phyloP scores from a whole-genome alignment of 345 rosid species.

The Eucalyptus guilfoylei region DNA sequence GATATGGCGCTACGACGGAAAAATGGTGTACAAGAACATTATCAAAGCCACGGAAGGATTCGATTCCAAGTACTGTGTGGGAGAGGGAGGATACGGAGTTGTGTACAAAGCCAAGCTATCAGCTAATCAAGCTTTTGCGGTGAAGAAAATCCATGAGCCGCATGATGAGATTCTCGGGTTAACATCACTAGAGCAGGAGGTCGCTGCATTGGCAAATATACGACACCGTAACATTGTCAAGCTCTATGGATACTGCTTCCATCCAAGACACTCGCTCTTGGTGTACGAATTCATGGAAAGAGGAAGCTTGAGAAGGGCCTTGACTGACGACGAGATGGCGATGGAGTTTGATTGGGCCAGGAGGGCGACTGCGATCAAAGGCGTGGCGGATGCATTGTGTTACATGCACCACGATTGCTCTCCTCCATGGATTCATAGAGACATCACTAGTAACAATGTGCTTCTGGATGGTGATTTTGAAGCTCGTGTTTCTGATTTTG shows the following conservation, averaged over 20 bases:
- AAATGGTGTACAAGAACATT: background rate
- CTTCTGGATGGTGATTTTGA: slow-evolving; percentile 1
- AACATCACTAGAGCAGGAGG: background rate
- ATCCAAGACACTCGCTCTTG: background rate
- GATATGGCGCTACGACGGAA: background rate
- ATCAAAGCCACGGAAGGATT: background rate
- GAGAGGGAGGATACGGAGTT: background rate
- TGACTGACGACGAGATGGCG: background rate
- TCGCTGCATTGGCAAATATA: background rate
- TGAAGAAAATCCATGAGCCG: background rate
- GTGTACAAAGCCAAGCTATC: background rate
- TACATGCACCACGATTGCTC: slow-evolving; percentile 6
- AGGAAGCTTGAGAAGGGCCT: background rate
- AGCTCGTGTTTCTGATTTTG: background rate
- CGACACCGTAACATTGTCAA: background rate
- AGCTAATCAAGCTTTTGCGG: background rate
- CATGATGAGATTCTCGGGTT: background rate
- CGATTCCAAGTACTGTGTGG: background rate
- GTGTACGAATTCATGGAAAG: background rate
- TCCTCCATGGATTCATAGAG: slow-evolving; percentile 5
- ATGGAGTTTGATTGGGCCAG: background rate
- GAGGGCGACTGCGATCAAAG: background rate
- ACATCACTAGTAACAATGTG: slow-evolving; percentile 7
- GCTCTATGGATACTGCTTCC: background rate
- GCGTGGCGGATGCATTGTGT: background rate